Evolutionary conservation across 1,284 basidiomycete genomes (phyloP).

Genomic region (Fomitopsis betulina): DNA sequence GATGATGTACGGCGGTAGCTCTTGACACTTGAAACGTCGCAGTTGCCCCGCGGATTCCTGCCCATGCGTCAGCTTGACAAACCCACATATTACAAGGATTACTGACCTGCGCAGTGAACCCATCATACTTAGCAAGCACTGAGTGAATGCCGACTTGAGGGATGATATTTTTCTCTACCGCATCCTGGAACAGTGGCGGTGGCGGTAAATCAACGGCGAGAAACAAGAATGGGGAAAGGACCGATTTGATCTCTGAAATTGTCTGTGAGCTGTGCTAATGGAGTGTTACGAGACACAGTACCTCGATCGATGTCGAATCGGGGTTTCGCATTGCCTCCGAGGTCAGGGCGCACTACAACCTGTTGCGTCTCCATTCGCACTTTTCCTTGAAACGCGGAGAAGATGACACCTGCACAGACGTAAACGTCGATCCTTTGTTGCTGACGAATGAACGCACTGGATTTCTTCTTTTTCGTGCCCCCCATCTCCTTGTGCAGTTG

Average conservation of each 20-base stretch:
- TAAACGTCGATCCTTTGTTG: slow-evolving; percentile 10
- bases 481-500: slow-evolving; percentile 89
- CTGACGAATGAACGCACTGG: slow-evolving; percentile 51
- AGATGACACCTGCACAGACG: slow-evolving; percentile 70
- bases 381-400: slow-evolving; percentile 92
- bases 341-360: slow-evolving; percentile 80
- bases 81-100: neutral
- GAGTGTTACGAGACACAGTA: slow-evolving; percentile 27
- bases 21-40: slow-evolving; percentile 85
- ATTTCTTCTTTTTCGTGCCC: slow-evolving; percentile 81
- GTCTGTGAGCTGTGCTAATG: neutral
- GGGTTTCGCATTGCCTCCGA: slow-evolving; percentile 68
- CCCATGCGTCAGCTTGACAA: neutral
- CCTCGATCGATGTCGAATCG: slow-evolving; percentile 91
- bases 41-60: slow-evolving; percentile 85
- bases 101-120: slow-evolving; percentile 75
- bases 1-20: slow-evolving; percentile 89
- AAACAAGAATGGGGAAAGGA: slow-evolving; percentile 89
- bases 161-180: slow-evolving; percentile 96
- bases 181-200: slow-evolving; percentile 94
- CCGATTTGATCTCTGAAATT: slow-evolving; percentile 76
- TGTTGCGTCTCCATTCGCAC: slow-evolving; percentile 93
- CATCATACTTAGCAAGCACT: slow-evolving; percentile 96
- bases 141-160: slow-evolving; percentile 93
- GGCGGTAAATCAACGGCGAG: slow-evolving; percentile 94